Percentiles rank a stretch among this genome's conserved stretches.
These are phyloP conservation scores for Gillenia trifoliata DNA, from an alignment of 306 rosid genomes.

Conservation along the genomic window DNA sequence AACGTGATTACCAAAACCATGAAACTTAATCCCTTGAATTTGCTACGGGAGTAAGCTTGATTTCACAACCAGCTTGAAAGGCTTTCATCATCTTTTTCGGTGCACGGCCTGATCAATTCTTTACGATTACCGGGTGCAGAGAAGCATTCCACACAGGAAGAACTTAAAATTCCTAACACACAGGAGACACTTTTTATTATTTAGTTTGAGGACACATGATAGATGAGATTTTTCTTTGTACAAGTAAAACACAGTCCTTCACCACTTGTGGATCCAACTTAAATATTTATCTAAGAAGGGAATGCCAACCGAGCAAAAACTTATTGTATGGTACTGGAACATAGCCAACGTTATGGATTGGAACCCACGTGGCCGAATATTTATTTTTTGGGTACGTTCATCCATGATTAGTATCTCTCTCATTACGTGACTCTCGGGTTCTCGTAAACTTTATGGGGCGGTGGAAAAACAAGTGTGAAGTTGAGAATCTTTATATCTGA, in stretches of 20 bases:
- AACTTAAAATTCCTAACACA: neutral
- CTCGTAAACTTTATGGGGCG: neutral
- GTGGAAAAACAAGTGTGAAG: neutral
- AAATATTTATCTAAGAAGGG: too few species aligned
- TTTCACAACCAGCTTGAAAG: neutral
- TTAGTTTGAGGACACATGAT: neutral
- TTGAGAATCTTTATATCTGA: neutral
- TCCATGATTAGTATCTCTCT: too few species aligned
- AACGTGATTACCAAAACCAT: conserved; percentile 26
- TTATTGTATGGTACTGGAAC: neutral
- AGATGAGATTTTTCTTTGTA: neutral
- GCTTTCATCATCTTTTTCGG: neutral
- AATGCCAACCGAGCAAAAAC: too few species aligned
- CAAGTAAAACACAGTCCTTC: neutral
- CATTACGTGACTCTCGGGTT: too few species aligned
- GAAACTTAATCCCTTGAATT: neutral
- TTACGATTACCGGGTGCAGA: neutral
- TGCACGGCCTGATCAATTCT: neutral
- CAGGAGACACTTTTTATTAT: neutral
- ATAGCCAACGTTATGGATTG: neutral
- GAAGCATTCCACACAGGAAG: conserved; percentile 4
- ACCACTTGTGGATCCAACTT: neutral
- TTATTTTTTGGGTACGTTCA: too few species aligned
- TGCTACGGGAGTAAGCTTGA: neutral
- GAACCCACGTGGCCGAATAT: neutral